Percentiles rank a stretch among this genome's conserved stretches.
These are phyloP conservation scores for Knufia petricola DNA, from an alignment of 2,329 filamentous ascomycete genomes.

Conservation along the genomic window DNA sequence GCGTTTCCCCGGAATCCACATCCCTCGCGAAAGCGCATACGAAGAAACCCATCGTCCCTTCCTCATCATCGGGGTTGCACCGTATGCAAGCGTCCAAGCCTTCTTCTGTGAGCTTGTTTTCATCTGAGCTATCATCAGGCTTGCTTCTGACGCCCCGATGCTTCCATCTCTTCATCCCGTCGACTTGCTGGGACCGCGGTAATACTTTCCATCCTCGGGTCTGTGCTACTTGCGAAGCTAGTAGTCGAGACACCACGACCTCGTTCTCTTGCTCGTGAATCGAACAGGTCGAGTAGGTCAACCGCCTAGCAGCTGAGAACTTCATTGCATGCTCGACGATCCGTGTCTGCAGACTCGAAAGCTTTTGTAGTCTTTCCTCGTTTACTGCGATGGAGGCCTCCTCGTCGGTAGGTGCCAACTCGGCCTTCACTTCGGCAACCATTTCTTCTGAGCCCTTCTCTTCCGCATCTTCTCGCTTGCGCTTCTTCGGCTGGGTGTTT, in stretches of 20 bases:
- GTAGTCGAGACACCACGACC: conserved; percentile 62
- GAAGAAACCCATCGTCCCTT: conserved; percentile 91
- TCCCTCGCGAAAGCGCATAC: conserved; percentile 75
- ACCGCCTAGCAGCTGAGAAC: conserved; percentile 63
- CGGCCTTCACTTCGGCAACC: not conserved
- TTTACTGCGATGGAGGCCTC: conserved; percentile 35
- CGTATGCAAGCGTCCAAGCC: conserved; percentile 64
- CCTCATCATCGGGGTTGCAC: conserved; percentile 68
- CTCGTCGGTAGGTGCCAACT: conserved; percentile 30
- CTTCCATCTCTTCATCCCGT: conserved; percentile 66
- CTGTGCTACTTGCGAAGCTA: conserved; percentile 58
- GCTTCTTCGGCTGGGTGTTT: conserved; percentile 29
- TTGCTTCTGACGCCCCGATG: conserved; percentile 51
- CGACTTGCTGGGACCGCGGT: conserved; percentile 59
- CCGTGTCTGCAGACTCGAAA: conserved; percentile 72
- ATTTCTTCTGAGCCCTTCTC: conserved; percentile 10
- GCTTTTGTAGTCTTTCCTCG: conserved; percentile 56
- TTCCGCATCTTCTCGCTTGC: conserved; percentile 28
- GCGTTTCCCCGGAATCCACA: conserved; percentile 9
- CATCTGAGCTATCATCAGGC: conserved; percentile 4
- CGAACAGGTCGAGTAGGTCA: conserved; percentile 93
- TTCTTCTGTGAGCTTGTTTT: conserved; percentile 32
- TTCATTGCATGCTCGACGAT: conserved; percentile 74
- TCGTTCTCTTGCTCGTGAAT: conserved; percentile 84
- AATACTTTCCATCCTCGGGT: conserved; percentile 69